phyloP scores from a whole-genome alignment of 805 yeast species.

The Nakazawaea ambrosiae region DNA sequence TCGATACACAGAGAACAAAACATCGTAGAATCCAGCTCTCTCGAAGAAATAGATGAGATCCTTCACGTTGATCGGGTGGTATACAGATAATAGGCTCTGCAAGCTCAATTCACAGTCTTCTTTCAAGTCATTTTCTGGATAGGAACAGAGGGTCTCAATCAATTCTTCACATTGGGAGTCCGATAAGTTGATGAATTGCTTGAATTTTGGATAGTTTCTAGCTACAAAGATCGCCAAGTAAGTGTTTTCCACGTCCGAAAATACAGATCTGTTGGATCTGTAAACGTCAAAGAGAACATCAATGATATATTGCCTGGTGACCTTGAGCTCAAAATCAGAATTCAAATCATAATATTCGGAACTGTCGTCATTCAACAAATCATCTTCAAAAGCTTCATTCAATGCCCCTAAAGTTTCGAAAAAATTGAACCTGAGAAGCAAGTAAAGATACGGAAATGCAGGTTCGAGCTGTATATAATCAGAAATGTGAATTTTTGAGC shows the following conservation, averaged over 20 bases:
- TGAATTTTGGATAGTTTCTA: constrained; percentile 75
- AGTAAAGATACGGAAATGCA: constrained; percentile 63
- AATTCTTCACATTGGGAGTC: constrained; percentile 47
- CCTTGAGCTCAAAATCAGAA: constrained; percentile 22
- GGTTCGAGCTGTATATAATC: constrained; percentile 31
- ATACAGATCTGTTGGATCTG: constrained; percentile 26
- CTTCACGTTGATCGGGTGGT: constrained; percentile 50
- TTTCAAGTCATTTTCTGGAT: constrained; percentile 24
- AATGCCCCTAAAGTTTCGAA: constrained; percentile 58
- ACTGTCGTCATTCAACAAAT: constrained; percentile 61
- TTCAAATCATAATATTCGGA: constrained; percentile 13
- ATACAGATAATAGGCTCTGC: constrained; percentile 60
- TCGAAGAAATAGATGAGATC: constrained; percentile 43
- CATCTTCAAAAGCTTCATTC: constrained; percentile 81
- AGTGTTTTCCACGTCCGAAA: constrained; percentile 22
- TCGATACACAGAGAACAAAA: constrained; percentile 50
- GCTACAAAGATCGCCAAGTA: constrained; percentile 66
- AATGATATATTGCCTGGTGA: constrained; percentile 71
- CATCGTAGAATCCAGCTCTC: constrained; percentile 49
- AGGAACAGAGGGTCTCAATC: constrained; percentile 42
- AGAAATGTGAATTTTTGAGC: constrained; percentile 24
- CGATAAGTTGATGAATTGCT: constrained; percentile 71
- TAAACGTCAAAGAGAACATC: constrained; percentile 63
- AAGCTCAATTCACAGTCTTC: constrained; percentile 72
- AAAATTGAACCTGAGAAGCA: constrained; percentile 49